These are phyloP conservation scores for Penicillium bovifimosum DNA, from an alignment of 495 filamentous ascomycete genomes.

Conservation along the genomic window DNA sequence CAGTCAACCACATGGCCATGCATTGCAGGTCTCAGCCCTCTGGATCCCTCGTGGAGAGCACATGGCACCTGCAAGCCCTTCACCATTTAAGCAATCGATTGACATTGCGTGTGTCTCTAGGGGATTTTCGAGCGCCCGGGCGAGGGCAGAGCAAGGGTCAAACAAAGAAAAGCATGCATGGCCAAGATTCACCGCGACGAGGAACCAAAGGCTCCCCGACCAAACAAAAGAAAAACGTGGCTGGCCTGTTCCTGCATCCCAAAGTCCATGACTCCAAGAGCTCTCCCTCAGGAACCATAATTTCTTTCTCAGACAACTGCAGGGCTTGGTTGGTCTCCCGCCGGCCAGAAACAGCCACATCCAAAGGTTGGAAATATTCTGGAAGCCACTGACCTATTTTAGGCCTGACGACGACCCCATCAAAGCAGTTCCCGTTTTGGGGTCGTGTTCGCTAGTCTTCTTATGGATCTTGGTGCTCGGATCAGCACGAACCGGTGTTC, in stretches of 20 bases:
- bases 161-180: conserved; percentile 12
- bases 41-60: not conserved
- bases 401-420: not conserved
- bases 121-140: not conserved
- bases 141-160: not conserved
- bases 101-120: not conserved
- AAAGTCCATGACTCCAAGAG: conserved; percentile 1
- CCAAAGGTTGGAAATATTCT: not conserved
- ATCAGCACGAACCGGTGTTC: conserved; percentile 1
- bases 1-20: conserved; percentile 1
- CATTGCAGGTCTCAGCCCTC: not conserved
- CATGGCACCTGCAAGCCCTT: not conserved
- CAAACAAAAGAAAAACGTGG: conserved; percentile 11
- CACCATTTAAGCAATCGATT: not conserved
- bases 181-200: not conserved
- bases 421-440: not conserved
- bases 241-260: conserved; percentile 25
- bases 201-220: not conserved
- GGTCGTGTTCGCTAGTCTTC: not conserved
- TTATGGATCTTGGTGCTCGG: not conserved
- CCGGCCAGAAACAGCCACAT: not conserved
- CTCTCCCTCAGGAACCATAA: not conserved
- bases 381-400: not conserved
- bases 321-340: not conserved
- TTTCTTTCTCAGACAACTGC: not conserved